Evolutionary conservation across 2,329 filamentous ascomycete species (phyloP).

Genomic region (Achaetomium macrosporum): DNA sequence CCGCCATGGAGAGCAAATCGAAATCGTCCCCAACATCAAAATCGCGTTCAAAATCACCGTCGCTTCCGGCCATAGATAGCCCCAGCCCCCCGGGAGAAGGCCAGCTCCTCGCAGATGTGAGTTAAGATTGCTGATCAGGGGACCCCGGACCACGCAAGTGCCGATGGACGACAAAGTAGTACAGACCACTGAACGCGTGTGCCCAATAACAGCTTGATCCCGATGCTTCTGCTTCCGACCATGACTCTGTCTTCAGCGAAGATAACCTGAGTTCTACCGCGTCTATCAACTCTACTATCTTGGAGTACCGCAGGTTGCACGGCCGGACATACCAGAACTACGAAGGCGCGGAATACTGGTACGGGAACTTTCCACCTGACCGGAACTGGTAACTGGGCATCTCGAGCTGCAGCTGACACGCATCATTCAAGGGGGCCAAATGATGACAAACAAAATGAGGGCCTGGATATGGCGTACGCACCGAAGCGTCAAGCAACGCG

Average conservation of each 20-base stretch:
- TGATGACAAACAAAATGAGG: slow-evolving; percentile 3
- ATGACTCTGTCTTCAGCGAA: background rate
- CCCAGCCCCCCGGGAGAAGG: too few relatives aligned
- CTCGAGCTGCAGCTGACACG: background rate
- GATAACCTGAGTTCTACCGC: background rate
- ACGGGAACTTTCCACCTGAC: background rate
- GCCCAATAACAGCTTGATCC: too few relatives aligned
- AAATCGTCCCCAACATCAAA: background rate
- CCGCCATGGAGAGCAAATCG: too few relatives aligned
- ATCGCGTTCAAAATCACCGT: background rate
- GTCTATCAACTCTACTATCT: background rate
- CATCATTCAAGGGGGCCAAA: slow-evolving; percentile 1
- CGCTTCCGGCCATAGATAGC: background rate
- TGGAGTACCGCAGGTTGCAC: background rate
- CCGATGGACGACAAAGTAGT: background rate
- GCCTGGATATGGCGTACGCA: slow-evolving; percentile 2
- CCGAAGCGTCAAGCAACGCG: background rate
- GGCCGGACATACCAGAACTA: background rate
- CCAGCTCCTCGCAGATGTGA: background rate
- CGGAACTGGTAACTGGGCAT: background rate
- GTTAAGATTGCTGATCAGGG: background rate
- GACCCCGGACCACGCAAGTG: background rate
- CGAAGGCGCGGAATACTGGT: background rate
- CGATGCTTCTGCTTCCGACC: background rate
- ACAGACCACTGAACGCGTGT: too few relatives aligned